Evolutionary conservation across 176 grass and related monocot genomes (phyloP).

Genomic region (Hyparrhenia diplandra): DNA sequence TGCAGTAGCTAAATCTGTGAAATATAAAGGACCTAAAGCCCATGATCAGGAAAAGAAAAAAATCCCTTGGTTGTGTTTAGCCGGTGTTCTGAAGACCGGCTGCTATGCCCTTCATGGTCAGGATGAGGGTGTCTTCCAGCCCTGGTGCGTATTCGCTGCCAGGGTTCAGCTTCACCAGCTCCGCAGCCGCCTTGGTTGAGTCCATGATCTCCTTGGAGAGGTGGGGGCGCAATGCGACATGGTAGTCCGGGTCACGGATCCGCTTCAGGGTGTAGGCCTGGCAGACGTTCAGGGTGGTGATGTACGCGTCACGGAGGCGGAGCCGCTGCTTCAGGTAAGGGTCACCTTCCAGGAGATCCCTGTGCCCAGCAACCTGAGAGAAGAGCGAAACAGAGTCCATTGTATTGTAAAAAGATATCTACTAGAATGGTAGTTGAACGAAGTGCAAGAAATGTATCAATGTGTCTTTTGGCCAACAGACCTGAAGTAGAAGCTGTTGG

Average conservation of each 20-base stretch:
- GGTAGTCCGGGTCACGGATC: conserved; percentile 58
- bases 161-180: conserved; percentile 76
- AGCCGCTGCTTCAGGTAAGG: conserved; percentile 72
- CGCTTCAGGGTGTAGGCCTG: conserved; percentile 72
- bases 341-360: conserved; percentile 72
- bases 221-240: conserved; percentile 49
- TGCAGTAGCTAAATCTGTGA: background rate
- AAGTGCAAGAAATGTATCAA: background rate
- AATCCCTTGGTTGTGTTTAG: background rate
- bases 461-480: background rate
- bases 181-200: conserved; percentile 46
- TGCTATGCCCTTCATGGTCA: conserved; percentile 87
- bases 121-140: conserved; percentile 78
- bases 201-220: conserved; percentile 59
- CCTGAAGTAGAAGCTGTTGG: conserved; percentile 68
- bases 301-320: conserved; percentile 58
- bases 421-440: background rate
- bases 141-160: conserved; percentile 62
- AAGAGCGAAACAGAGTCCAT: background rate
- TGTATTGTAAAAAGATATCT: background rate
- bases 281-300: conserved; percentile 70
- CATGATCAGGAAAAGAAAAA: background rate
- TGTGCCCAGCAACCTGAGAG: conserved; percentile 64
- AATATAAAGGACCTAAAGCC: conserved; percentile 3
- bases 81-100: conserved; percentile 82